Base-by-base conservation (phyloP, 148 eudicot species). In the Arbutus unedo region DNA sequence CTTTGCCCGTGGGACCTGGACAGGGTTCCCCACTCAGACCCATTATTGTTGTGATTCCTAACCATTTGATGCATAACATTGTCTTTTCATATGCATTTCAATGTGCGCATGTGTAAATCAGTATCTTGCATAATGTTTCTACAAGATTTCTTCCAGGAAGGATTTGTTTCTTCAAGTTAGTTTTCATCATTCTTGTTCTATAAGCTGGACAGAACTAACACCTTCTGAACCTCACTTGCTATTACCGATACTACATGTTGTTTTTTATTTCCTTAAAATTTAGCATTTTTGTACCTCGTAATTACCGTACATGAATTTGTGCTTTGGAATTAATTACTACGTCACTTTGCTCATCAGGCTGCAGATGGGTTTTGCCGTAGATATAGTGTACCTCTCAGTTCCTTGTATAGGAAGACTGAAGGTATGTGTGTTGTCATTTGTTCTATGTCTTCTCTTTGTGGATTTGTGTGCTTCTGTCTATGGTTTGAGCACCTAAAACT, bases 281-380 rank as follows among this genome's bases (percentile, higher is more conserved):
- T 80, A 67, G 44, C 74, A 0, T 44, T 64, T 3, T 31, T 1
- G 2, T 49, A 23, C 25, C 16, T 62, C 44, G 1, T 23, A 16
- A 9, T 4, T 25, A 70, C 6, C 38, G 25, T 8, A 4, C 2
- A 41, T 19, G 41, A 14, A 38, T 9, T 25, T 50, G 13, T 4
- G 31, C 38, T 5, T 53, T 70, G 66, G 50, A 57, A 15, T 81
- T 4, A 18, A 44, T 66, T 85, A 31, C 59, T 45, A 81, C 38
- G 73, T 60, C 70, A 38, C 77, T n/a, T 47, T 85, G 54, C 70
- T 82, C 86, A 82, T 85, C 94, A 97, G 99, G 98, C 99, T 85
- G 90, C 94, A 85, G 99, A 93, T 81, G 99, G 99, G n/a, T 97
- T 94, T 87, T 97, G 99, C 86, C 94, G 96, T 84, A 93, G 88